These are phyloP conservation scores for Jacaranda mimosifolia DNA, from an alignment of 257 asterid species.

Conservation along the genomic window DNA sequence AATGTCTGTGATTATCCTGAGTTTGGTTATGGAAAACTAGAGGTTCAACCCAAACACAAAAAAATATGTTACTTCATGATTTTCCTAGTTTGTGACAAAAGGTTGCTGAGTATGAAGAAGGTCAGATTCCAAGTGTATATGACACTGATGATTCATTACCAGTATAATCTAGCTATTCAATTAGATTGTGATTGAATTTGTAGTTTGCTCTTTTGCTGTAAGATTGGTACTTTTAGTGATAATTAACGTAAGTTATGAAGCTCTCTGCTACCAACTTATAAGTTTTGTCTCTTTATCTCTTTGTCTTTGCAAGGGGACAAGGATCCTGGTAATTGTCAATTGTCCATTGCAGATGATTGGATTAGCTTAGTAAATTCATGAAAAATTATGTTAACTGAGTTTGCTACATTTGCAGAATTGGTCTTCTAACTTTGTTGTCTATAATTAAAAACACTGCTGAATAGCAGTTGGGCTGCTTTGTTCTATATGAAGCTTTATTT, in stretches of 20 bases:
- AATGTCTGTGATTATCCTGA: not conserved
- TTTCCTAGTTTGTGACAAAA: not conserved
- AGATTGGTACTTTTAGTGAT: not conserved
- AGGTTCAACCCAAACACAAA: not conserved
- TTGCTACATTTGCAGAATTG: not conserved
- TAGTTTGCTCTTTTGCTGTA: not conserved
- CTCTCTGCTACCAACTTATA: not conserved
- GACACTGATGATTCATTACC: not conserved
- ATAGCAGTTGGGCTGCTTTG: not conserved
- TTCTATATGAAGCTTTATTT: not conserved
- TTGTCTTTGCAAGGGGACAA: not conserved
- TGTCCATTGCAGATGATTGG: not conserved
- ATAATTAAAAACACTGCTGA: not conserved
- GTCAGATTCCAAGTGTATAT: not conserved
- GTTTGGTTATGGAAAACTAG: not conserved
- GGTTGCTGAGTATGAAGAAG: constrained; percentile 1
- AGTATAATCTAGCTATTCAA: not conserved
- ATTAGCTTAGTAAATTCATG: not conserved
- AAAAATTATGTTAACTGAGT: not conserved
- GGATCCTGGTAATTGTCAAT: not conserved
- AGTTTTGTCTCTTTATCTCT: not conserved
- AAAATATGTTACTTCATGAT: not conserved
- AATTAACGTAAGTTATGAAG: not conserved
- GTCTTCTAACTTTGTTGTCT: not conserved
- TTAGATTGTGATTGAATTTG: not conserved